Base-by-base conservation (phyloP, 805 yeast species). In the Zygosaccharomyces siamensis region DNA sequence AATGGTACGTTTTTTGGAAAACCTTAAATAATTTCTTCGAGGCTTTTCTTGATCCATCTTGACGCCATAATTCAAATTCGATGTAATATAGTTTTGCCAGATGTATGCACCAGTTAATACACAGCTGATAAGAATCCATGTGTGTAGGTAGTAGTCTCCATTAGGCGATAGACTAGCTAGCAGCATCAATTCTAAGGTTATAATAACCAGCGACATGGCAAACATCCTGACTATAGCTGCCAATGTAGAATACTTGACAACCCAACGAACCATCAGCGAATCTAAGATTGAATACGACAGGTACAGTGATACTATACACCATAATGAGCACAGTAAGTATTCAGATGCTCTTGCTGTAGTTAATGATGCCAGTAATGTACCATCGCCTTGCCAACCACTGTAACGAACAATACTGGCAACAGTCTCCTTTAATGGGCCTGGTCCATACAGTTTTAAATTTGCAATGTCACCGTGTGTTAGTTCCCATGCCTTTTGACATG, bases 121-220 rank as follows among this genome's bases (percentile, higher is more conserved):
- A 64, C 96, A 88, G 45, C 95, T 83, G n/a, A 89, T 86, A 35
- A 89, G 64, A 24, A 92, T 86, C 97, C 98, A 92, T 7, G 92
- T 85, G 56, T 90, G 96, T 51, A 92, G 68, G 37, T 86, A 81
- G 64, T 86, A 84, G 51, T 81, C 78, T 51, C 81, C 79, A 39
- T 85, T 80, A 42, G 86, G 84, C 43, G 89, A 83, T 61, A 87
- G 77, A 26, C 88, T 74, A 23, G 84, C 72, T 36, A 84, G 72
- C 39, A 88, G 69, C 38, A 85, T 74, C 56, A 84, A 83, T 59
- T 88, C 89, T 28, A 84, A 71, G 5, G 87, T 78, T 12, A 86
- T 77, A 46, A 88, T 73, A 12, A 89, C 73, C 33, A 89, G 71
- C 4, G 92, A 83, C 81, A 89, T 83, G 10, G 95, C 83, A 42